Evolutionary conservation across 208 protist species (phyloP).

Genomic region (Balamuthia mandrillaris): DNA sequence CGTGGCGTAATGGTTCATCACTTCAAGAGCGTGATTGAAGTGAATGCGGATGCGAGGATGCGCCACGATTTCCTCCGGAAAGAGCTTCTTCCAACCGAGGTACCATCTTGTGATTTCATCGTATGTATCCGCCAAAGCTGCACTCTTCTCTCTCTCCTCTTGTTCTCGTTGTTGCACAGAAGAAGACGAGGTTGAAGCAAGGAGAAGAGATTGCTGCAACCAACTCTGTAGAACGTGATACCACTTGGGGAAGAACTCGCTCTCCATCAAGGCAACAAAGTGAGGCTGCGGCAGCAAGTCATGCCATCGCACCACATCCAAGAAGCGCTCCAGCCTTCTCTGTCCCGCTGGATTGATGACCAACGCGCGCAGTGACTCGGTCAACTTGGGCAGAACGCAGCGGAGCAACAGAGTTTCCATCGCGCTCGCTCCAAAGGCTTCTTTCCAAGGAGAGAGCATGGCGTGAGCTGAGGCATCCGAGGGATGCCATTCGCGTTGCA

Average conservation of each 20-base stretch:
- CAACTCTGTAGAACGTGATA: conserved; percentile 29
- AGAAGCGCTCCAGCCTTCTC: conserved; percentile 27
- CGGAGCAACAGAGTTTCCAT: conserved; percentile 39
- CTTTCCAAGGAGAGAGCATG: conserved; percentile 37
- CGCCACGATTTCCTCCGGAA: neutral
- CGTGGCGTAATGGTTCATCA: conserved; percentile 33
- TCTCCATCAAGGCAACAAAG: conserved; percentile 36
- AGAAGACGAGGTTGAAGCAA: neutral
- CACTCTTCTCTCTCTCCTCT: no score
- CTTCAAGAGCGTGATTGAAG: conserved; percentile 42
- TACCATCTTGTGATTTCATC: no score
- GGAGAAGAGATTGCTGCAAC: conserved; percentile 14
- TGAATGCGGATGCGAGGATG: conserved; percentile 4
- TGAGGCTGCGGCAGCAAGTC: neutral
- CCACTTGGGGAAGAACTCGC: conserved; percentile 52
- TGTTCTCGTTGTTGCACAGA: neutral
- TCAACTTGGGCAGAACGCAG: conserved; percentile 45
- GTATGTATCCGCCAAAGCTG: no score
- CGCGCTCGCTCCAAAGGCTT: neutral
- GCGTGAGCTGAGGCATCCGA: conserved; percentile 43
- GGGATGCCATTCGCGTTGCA: conserved; percentile 35
- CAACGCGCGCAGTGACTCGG: neutral
- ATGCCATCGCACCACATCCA: conserved; percentile 39
- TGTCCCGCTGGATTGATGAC: conserved; percentile 36
- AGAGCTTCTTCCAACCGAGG: conserved; percentile 44